These are phyloP conservation scores for Fraxinus angustifolia DNA, from an alignment of 305 asterid species.

Conservation along the genomic window DNA sequence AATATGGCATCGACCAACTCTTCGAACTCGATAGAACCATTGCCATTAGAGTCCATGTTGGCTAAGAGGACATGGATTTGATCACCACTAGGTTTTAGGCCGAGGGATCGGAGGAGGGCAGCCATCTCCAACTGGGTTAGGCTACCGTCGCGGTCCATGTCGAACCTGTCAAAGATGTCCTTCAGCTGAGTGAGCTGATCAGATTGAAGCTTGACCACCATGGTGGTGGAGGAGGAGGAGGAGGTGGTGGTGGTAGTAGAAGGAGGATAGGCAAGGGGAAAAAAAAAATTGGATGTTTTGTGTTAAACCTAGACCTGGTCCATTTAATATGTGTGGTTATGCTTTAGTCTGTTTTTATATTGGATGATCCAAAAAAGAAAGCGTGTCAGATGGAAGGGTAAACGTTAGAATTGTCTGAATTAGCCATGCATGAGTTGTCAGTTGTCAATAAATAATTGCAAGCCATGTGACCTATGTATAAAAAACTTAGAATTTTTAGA, in stretches of 20 bases:
- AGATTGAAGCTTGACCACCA: constrained; percentile 57
- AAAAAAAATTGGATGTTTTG: neutral
- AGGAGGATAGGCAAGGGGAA: neutral
- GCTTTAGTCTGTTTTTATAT: constrained; percentile 7
- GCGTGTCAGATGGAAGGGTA: constrained; percentile 23
- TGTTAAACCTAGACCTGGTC: constrained; percentile 14
- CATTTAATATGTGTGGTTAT: constrained; percentile 18
- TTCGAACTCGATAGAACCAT: constrained; percentile 77
- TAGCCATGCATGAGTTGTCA: neutral
- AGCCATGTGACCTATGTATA: neutral
- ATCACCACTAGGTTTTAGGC: constrained; percentile 73
- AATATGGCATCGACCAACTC: constrained; percentile 67
- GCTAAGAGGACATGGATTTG: constrained; percentile 54
- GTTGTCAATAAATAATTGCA: neutral
- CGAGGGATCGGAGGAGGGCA: constrained; percentile 89
- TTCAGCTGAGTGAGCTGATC: constrained; percentile 68
- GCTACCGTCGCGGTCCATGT: constrained; percentile 88
- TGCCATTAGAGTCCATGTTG: constrained; percentile 76
- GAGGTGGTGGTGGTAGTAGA: neutral
- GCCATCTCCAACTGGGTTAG: constrained; percentile 90
- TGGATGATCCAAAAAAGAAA: constrained; percentile 13
- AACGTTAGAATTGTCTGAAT: neutral
- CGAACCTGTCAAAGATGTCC: constrained; percentile 82
- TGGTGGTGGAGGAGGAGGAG: constrained; percentile 11
- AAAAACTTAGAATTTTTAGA: neutral